These are phyloP conservation scores for Lindgomyces ingoldianus DNA, from an alignment of 495 filamentous ascomycete genomes.

Conservation along the genomic window DNA sequence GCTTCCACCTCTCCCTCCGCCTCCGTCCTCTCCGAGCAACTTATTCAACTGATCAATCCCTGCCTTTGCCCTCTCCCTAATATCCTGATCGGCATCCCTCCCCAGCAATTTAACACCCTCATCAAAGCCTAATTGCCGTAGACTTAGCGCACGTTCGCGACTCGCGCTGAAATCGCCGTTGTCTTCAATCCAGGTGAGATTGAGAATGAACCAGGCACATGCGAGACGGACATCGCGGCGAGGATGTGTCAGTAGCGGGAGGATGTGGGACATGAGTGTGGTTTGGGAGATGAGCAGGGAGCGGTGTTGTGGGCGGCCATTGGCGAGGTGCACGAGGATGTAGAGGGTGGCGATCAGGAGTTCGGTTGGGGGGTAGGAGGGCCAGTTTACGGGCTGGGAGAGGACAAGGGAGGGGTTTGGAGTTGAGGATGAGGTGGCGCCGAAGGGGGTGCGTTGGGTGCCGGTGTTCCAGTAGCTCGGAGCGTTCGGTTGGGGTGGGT, in stretches of 20 bases:
- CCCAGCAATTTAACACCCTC: constrained; percentile 63
- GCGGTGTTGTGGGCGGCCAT: constrained; percentile 72
- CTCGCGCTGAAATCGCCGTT: constrained; percentile 61
- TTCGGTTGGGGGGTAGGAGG: constrained; percentile 50
- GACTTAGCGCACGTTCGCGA: constrained; percentile 62
- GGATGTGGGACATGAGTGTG: constrained; percentile 54
- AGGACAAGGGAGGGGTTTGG: neutral
- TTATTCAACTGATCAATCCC: constrained; percentile 65
- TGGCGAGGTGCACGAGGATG: constrained; percentile 83
- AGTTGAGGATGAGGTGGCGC: neutral
- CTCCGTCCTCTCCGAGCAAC: constrained; percentile 31
- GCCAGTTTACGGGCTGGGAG: constrained; percentile 14
- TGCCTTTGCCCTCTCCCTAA: constrained; percentile 78
- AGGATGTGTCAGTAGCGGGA: constrained; percentile 65
- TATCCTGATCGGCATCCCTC: constrained; percentile 77
- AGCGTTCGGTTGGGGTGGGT: neutral
- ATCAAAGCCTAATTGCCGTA: constrained; percentile 71
- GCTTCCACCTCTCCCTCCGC: neutral
- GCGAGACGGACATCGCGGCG: constrained; percentile 69
- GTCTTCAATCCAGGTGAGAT: constrained; percentile 80
- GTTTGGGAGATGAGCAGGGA: constrained; percentile 69
- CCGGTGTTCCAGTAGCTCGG: constrained; percentile 18
- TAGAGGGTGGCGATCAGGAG: constrained; percentile 73
- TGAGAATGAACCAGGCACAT: constrained; percentile 78
- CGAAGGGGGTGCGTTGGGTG: neutral